Evolutionary conservation across 2,329 filamentous ascomycete genomes (phyloP).

Genomic region (Lasiodiplodia sp.): DNA sequence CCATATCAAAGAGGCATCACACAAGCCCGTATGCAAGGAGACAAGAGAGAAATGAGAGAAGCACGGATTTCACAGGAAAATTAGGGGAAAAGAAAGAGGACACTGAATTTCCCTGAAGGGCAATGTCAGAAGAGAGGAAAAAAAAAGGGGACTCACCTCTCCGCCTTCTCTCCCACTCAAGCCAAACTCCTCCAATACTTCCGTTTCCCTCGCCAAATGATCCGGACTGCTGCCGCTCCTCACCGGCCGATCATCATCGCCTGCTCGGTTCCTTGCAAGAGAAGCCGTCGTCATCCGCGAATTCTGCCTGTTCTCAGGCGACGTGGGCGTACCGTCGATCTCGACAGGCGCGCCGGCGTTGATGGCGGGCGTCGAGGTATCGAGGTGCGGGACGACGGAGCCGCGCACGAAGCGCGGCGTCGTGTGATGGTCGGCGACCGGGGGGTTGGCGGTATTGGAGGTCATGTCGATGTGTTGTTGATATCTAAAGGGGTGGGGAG

Average conservation of each 20-base stretch:
- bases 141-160: conserved; percentile 33
- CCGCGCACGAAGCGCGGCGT: conserved; percentile 30
- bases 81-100: not conserved
- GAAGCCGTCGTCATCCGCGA: not conserved
- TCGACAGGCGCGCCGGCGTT: conserved; percentile 53
- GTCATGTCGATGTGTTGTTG: not conserved
- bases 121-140: not conserved
- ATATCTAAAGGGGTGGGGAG: not conserved
- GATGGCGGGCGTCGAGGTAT: conserved; percentile 49
- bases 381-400: conserved; percentile 41
- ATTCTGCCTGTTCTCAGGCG: not conserved
- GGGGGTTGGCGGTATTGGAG: not conserved
- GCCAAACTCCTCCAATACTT: conserved; percentile 42
- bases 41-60: not conserved
- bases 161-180: conserved; percentile 32
- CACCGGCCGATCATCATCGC: not conserved
- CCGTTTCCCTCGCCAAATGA: conserved; percentile 36
- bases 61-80: not conserved
- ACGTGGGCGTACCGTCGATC: conserved; percentile 46
- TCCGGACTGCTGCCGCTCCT: conserved; percentile 34
- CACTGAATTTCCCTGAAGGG: not conserved
- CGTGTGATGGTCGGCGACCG: not conserved
- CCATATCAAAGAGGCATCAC: not conserved
- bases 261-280: conserved; percentile 29
- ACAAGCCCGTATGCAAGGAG: not conserved